Percentiles rank a stretch among this genome's conserved stretches.
Evolutionary conservation across 2,329 filamentous ascomycete species (phyloP).

Genomic region (Botrytis aclada): DNA sequence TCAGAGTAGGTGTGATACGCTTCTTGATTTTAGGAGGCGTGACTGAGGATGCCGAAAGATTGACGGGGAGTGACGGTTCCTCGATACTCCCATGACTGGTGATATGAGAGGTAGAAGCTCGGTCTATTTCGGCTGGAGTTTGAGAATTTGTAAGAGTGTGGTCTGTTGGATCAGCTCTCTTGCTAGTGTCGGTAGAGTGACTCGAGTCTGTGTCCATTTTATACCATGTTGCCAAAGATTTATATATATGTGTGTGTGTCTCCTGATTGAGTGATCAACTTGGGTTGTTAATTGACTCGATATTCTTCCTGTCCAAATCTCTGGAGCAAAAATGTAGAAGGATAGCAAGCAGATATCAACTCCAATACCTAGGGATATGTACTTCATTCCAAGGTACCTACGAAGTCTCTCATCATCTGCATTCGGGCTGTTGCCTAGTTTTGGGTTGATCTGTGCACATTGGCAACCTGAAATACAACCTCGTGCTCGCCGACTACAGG

Average conservation of each 20-base stretch:
- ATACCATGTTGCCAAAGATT: not conserved
- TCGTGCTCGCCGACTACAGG: not conserved
- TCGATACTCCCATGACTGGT: not conserved
- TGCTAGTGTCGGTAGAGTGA: not conserved
- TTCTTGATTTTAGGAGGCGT: not conserved
- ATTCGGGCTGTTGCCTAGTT: not conserved
- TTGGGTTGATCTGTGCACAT: not conserved
- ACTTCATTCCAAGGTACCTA: not conserved
- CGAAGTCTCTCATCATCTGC: not conserved
- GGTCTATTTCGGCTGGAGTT: not conserved
- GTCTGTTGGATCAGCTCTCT: not conserved
- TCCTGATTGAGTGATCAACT: not conserved
- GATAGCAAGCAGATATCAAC: not conserved
- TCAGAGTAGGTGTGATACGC: not conserved
- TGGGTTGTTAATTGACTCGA: not conserved
- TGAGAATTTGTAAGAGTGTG: not conserved
- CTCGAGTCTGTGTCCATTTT: not conserved
- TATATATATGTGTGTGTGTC: too few relatives aligned
- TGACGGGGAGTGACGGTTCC: not conserved
- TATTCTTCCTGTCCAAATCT: not conserved
- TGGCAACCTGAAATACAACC: not conserved
- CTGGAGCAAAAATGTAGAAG: not conserved
- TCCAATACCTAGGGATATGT: too few relatives aligned
- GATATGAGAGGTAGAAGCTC: not conserved
- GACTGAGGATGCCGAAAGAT: not conserved